Evolutionary conservation across 257 asterid genomes (phyloP), one percentile per base, ranked within the genome.

Genomic region (Nicotiana noctiflora): DNA sequence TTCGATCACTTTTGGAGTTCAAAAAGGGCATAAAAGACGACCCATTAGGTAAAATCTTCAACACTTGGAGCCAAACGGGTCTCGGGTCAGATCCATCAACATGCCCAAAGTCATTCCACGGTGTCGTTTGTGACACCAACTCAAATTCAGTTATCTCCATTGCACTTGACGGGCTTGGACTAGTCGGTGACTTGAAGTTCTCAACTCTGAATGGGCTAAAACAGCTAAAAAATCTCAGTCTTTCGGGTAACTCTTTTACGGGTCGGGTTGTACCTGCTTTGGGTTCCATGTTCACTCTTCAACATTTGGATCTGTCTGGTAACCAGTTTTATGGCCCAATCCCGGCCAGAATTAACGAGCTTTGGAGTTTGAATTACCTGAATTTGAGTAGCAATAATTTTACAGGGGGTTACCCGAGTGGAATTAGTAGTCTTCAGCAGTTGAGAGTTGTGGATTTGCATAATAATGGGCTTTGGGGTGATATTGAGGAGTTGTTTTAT

Each of bases 221-320:
- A 83, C 85, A 62, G 64, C 91, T 94, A 32, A 88, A 76, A 75
- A 89, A 88, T 66, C 89, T 94, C 27, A 89, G 89, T 86, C 93
- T 94, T n/a, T 83, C 94, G 1, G 97, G 97, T 2, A 94, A 94
- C 83, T 82, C 65, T 1, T 86, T 94, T 52, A 83, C 97, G 27
- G 98, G 98, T 10, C 90, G 98, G 25, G 90, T 94, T 4, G 94
- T 90, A 21, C 98, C 98, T n/a, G 67, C 92, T 13, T 84, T 94
- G 9, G 97, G 97, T 23, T 17, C 75, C 59, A 89, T 94, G 89
- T 75, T 87, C 76, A 79, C 97, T 34, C 87, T 94, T 5, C 97
- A 91, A 84, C 86, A 86, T 25, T 76, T 94, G 75, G 98, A 94
- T 94, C 96, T 94, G 57, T 94, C 98, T 1, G 85, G 85, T 2